A percentile compares a stretch with the other conserved stretches of the same genome.
Evolutionary conservation across 805 yeast genomes (phyloP).

Genomic region (Yamadazyma nakazawae): DNA sequence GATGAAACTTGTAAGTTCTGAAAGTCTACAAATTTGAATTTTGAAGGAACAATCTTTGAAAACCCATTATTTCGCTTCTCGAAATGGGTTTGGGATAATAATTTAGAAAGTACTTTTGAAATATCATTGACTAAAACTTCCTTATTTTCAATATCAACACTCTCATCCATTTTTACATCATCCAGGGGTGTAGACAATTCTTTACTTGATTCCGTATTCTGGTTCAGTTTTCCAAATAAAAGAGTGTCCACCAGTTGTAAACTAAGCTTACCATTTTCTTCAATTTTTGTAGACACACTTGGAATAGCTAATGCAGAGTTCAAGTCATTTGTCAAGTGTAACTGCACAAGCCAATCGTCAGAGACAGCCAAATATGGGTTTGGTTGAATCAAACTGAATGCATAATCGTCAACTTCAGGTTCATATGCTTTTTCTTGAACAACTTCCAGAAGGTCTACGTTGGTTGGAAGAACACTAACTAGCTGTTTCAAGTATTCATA

Average conservation of each 20-base stretch:
- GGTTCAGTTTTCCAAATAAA: slow-evolving; percentile 47
- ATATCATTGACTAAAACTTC: slow-evolving; percentile 1
- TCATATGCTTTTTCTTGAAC: slow-evolving; percentile 67
- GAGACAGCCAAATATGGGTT: slow-evolving; percentile 49
- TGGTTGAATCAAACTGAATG: slow-evolving; percentile 33
- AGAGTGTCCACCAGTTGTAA: slow-evolving; percentile 39
- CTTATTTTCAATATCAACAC: slow-evolving; percentile 1
- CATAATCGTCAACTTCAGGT: slow-evolving; percentile 47
- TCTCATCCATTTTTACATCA: slow-evolving; percentile 7
- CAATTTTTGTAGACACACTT: not conserved
- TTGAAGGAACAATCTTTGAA: slow-evolving; percentile 19
- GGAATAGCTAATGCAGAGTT: slow-evolving; percentile 34
- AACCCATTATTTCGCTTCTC: slow-evolving; percentile 22
- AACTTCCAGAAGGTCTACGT: slow-evolving; percentile 31
- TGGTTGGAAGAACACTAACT: slow-evolving; percentile 30
- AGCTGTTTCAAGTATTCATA: slow-evolving; percentile 35
- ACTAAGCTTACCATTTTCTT: slow-evolving; percentile 11
- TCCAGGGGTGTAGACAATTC: slow-evolving; percentile 23
- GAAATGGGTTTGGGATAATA: slow-evolving; percentile 23
- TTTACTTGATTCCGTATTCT: slow-evolving; percentile 14
- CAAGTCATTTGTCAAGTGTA: slow-evolving; percentile 49
- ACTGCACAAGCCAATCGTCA: slow-evolving; percentile 62
- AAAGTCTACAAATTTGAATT: slow-evolving; percentile 21
- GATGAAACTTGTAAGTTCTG: slow-evolving; percentile 11
- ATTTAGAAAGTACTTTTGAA: not conserved